Percentiles rank a stretch among this genome's conserved stretches.
Conservation (phyloP, 2,329 filamentous ascomycete genomes). For the Xylariales sp. region DNA sequence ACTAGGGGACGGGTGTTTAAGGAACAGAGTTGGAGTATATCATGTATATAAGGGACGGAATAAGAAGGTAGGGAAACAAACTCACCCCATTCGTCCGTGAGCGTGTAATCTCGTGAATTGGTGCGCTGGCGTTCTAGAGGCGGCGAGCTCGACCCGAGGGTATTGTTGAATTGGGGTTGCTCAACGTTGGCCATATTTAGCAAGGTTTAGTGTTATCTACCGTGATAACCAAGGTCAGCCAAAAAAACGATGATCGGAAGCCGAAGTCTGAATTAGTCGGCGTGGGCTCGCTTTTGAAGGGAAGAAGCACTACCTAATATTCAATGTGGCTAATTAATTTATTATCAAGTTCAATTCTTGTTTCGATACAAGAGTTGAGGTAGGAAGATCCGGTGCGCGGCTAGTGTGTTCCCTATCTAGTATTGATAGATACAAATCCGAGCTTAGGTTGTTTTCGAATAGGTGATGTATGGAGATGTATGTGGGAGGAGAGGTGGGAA, state of each 20-base stretch:
- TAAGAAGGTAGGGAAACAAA: conserved; percentile 29
- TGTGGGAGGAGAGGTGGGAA: background rate
- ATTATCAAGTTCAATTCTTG: background rate
- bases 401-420: background rate
- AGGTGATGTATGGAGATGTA: background rate
- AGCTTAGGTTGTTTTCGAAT: conserved; percentile 16
- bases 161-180: conserved; percentile 48
- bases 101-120: conserved; percentile 47
- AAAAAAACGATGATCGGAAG: background rate
- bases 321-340: background rate
- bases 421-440: background rate
- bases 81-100: conserved; percentile 62
- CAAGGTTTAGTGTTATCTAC: conserved; percentile 18
- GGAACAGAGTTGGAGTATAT: conserved; percentile 8
- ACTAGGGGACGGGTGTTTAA: conserved; percentile 14
- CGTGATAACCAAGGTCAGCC: conserved; percentile 11
- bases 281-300: background rate
- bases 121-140: conserved; percentile 52
- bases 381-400: conserved; percentile 3
- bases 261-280: background rate
- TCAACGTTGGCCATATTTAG: conserved; percentile 41
- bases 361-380: background rate
- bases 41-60: conserved; percentile 2
- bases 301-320: conserved; percentile 6
- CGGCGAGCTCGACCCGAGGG: conserved; percentile 51